Conservation (phyloP, 2,329 filamentous ascomycete genomes). For the Colletotrichum karsti region DNA sequence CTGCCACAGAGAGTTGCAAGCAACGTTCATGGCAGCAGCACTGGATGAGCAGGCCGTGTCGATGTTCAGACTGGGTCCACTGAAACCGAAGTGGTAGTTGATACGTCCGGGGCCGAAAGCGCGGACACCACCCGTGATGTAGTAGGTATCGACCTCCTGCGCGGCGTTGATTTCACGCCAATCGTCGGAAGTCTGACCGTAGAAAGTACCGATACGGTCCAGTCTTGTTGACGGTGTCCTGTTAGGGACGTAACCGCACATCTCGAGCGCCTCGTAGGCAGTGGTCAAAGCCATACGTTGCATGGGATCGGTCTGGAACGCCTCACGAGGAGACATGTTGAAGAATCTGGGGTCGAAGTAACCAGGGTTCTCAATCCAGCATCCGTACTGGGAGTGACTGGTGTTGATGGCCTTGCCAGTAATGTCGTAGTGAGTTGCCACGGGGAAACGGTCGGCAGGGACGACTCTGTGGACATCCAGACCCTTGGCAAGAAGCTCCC, state of each 20-base stretch:
- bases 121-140: conserved; percentile 57
- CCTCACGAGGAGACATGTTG: conserved; percentile 77
- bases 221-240: conserved; percentile 70
- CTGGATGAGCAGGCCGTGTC: conserved; percentile 83
- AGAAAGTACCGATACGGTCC: conserved; percentile 74
- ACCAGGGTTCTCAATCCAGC: conserved; percentile 69
- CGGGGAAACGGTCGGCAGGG: conserved; percentile 68
- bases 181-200: conserved; percentile 80
- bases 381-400: conserved; percentile 44
- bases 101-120: conserved; percentile 68
- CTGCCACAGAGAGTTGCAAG: conserved; percentile 76
- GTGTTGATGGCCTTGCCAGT: conserved; percentile 72
- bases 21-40: conserved; percentile 74
- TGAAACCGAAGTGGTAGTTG: conserved; percentile 83
- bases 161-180: conserved; percentile 81
- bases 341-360: conserved; percentile 76
- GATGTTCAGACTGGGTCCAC: conserved; percentile 75
- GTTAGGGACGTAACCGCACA: conserved; percentile 75
- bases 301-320: conserved; percentile 76
- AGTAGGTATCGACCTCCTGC: conserved; percentile 70
- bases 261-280: conserved; percentile 83
- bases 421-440: conserved; percentile 68
- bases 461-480: conserved; percentile 69
- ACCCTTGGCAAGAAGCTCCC: conserved; percentile 69
- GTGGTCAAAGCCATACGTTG: conserved; percentile 78